Conservation (phyloP, 306 rosid genomes). For the Quercus robur region DNA sequence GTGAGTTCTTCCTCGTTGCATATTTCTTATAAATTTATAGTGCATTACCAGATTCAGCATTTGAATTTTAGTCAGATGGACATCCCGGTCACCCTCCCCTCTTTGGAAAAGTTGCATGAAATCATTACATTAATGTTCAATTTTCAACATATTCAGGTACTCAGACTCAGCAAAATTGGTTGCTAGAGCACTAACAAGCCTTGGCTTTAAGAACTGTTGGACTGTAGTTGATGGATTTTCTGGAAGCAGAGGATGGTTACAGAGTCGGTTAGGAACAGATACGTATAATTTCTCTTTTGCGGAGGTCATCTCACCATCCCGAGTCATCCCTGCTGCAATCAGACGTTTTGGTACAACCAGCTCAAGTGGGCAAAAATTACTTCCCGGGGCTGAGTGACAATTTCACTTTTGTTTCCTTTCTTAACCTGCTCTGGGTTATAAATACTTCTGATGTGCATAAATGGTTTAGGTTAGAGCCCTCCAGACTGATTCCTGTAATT, state of each 20-base stretch:
- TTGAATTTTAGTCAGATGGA: neutral
- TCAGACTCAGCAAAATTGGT: conserved; percentile 77
- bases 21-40: neutral
- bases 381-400: conserved; percentile 64
- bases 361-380: conserved; percentile 53
- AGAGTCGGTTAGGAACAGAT: conserved; percentile 86
- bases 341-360: conserved; percentile 65
- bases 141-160: conserved; percentile 44
- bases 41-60: neutral
- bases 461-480: conserved; percentile 3
- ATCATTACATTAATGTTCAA: neutral
- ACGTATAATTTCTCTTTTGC: conserved; percentile 70
- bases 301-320: conserved; percentile 85
- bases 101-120: neutral
- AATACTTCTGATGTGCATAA: conserved; percentile 22
- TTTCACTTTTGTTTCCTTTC: neutral
- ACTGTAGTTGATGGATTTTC: conserved; percentile 87
- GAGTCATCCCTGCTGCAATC: conserved; percentile 53
- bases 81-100: neutral
- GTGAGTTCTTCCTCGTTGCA: conserved; percentile 39
- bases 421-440: conserved; percentile 5
- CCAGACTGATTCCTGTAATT: conserved; percentile 2
- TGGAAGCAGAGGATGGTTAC: conserved; percentile 84
- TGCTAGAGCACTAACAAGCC: conserved; percentile 64
- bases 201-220: conserved; percentile 71